Conservation (phyloP, 441 rosid species). For the Gossypium davidsonii region DNA sequence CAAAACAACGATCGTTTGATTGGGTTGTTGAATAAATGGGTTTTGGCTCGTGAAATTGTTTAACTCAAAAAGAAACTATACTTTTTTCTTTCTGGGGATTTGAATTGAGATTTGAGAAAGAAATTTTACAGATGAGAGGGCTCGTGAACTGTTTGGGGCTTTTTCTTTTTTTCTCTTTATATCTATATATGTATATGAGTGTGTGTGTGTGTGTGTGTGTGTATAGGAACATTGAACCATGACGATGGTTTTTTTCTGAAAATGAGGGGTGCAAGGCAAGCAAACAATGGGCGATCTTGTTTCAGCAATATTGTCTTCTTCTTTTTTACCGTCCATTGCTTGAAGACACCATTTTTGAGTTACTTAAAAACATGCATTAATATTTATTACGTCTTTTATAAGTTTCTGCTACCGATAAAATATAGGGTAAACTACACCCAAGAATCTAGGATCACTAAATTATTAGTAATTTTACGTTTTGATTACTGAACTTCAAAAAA, state of each 20-base stretch:
- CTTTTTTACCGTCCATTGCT: not conserved
- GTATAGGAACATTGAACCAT: not conserved
- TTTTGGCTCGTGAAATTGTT: constrained; percentile 52
- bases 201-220: not conserved
- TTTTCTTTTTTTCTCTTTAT: not conserved
- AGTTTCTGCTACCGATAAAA: no score
- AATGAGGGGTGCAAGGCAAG: not conserved
- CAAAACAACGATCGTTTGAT: constrained; percentile 24
- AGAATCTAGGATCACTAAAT: no score
- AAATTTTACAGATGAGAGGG: not conserved
- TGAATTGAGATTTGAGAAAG: not conserved
- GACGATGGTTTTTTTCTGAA: not conserved
- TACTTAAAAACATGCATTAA: no score
- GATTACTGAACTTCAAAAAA: no score
- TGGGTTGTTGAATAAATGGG: constrained; percentile 35
- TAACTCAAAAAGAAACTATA: constrained; percentile 23
- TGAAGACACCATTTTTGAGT: no score
- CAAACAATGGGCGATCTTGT: not conserved
- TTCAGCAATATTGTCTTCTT: not conserved
- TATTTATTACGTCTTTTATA: no score
- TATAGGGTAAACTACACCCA: no score
- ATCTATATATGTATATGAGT: not conserved
- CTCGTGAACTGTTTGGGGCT: not conserved
- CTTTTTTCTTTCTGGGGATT: not conserved
- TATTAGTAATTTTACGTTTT: no score